These are phyloP conservation scores for Physcomitrellopsis africana DNA, from an alignment of 225 moss, liverwort and hornwort genomes.

Conservation along the genomic window DNA sequence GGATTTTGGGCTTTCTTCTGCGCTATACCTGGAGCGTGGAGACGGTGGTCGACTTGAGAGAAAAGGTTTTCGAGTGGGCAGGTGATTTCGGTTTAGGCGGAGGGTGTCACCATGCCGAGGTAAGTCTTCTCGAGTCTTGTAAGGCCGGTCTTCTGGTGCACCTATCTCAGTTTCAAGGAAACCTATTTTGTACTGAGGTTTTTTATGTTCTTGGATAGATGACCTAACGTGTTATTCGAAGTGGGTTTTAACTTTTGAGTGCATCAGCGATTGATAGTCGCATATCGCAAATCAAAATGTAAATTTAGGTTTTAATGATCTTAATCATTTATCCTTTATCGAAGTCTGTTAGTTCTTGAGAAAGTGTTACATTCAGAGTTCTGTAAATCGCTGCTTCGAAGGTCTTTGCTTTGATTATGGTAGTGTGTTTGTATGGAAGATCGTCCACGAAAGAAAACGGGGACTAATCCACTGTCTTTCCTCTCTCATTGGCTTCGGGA, in stretches of 20 bases:
- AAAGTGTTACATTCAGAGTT: background rate
- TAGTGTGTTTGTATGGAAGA: background rate
- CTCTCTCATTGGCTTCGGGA: background rate
- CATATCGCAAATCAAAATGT: background rate
- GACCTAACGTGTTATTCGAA: background rate
- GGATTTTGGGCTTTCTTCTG: too few species aligned
- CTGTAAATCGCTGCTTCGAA: background rate
- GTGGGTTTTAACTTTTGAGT: conserved; percentile 6
- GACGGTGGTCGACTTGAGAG: too few species aligned
- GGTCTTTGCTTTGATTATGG: conserved; percentile 1
- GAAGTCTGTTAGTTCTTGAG: background rate
- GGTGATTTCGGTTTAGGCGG: conserved; percentile 19
- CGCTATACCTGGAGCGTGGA: too few species aligned
- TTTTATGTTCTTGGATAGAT: background rate
- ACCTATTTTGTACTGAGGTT: background rate
- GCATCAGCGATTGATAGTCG: background rate
- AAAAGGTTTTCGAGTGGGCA: too few species aligned
- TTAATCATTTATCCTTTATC: background rate
- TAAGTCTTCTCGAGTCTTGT: conserved; percentile 9
- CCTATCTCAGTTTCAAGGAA: background rate
- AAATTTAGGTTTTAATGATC: background rate
- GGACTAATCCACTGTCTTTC: background rate
- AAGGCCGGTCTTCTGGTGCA: background rate
- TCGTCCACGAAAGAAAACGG: background rate
- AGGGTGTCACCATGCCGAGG: conserved; percentile 56